Percentiles rank a stretch among this genome's conserved stretches.
These are phyloP conservation scores for Toxoplasma gondii DNA, from an alignment of 169 alveolate genomes.

Conservation along the genomic window DNA sequence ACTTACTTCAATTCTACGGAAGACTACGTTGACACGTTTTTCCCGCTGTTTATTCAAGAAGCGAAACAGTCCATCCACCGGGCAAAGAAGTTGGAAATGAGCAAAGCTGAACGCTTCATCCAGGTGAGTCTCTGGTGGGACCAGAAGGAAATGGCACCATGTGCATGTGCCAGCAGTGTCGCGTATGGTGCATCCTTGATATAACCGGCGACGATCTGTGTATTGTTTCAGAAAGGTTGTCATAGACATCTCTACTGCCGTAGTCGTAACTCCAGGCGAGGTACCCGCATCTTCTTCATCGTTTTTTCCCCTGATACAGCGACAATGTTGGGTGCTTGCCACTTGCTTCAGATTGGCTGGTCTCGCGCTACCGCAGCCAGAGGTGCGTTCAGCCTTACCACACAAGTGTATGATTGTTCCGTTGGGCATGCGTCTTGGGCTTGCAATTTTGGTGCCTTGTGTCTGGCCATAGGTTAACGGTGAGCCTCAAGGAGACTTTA, in stretches of 20 bases:
- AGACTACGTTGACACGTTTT: constrained; percentile 55
- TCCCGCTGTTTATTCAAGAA: constrained; percentile 65
- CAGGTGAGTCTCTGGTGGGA: background rate
- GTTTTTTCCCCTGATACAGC: too few species aligned
- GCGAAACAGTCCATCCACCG: constrained; percentile 65
- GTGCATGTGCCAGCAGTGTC: background rate
- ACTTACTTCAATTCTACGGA: background rate
- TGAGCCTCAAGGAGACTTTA: background rate
- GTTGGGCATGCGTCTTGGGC: background rate
- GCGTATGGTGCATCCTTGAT: too few species aligned
- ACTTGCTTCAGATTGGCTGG: too few species aligned
- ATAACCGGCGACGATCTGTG: too few species aligned
- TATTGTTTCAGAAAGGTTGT: too few species aligned
- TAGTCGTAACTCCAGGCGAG: too few species aligned
- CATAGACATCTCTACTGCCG: too few species aligned
- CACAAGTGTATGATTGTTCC: too few species aligned
- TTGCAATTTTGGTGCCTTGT: background rate
- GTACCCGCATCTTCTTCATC: too few species aligned
- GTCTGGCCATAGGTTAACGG: background rate
- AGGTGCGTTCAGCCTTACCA: too few species aligned
- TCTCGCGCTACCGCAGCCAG: too few species aligned
- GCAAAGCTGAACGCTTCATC: constrained; percentile 37
- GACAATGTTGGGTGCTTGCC: too few species aligned
- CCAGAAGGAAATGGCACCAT: background rate
- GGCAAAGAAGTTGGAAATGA: constrained; percentile 58